Conservation (phyloP, 805 yeast genomes). For the Candida railenensis region DNA sequence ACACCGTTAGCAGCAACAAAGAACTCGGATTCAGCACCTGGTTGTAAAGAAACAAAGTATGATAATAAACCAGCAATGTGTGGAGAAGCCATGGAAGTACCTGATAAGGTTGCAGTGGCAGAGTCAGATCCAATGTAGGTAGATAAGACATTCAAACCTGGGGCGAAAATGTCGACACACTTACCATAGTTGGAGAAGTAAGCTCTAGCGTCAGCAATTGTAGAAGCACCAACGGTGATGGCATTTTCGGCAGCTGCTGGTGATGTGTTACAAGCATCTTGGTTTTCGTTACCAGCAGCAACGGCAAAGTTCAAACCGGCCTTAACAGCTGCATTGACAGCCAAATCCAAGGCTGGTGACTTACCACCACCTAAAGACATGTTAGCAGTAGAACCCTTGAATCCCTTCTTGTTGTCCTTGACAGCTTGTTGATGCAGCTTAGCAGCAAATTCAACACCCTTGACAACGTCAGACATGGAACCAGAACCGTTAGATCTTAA, state of each 20-base stretch:
- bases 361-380: conserved; percentile 95
- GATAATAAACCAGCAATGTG: conserved; percentile 91
- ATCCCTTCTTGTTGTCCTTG: conserved; percentile 56
- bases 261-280: conserved; percentile 88
- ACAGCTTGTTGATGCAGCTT: conserved; percentile 60
- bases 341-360: conserved; percentile 81
- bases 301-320: conserved; percentile 92
- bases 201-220: conserved; percentile 86
- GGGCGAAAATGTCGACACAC: conserved; percentile 96
- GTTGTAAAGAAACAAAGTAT: conserved; percentile 84
- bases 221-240: conserved; percentile 93
- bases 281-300: conserved; percentile 95
- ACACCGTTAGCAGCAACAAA: conserved; percentile 52
- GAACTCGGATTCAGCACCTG: conserved; percentile 66
- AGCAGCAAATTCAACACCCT: conserved; percentile 84
- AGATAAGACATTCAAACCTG: conserved; percentile 87
- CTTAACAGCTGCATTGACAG: conserved; percentile 84
- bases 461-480: conserved; percentile 77
- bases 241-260: conserved; percentile 87
- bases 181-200: conserved; percentile 93
- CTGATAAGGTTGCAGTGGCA: conserved; percentile 82
- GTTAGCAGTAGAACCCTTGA: conserved; percentile 85
- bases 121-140: conserved; percentile 75
- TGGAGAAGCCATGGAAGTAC: conserved; percentile 99
- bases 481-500: conserved; percentile 82